Evolutionary conservation across 2,329 filamentous ascomycete genomes (phyloP).

Genomic region (Polychaeton citri): DNA sequence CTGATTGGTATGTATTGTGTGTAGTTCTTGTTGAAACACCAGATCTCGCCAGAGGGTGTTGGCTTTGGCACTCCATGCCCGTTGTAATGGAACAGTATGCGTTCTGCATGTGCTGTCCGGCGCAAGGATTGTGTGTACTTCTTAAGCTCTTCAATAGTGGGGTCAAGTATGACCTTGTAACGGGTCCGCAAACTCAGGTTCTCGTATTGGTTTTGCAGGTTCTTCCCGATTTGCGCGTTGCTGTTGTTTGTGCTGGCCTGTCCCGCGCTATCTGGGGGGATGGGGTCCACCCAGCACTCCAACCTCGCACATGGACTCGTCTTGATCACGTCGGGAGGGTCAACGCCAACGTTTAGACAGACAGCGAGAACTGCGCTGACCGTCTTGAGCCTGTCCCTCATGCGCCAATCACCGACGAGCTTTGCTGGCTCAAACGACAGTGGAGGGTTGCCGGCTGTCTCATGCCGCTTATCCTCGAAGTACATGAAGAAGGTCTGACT

Average conservation of each 20-base stretch:
- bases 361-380: slow-evolving; percentile 89
- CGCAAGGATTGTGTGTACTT: slow-evolving; percentile 87
- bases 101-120: slow-evolving; percentile 86
- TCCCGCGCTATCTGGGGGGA: slow-evolving; percentile 39
- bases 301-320: slow-evolving; percentile 86
- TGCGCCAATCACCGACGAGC: slow-evolving; percentile 80
- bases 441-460: slow-evolving; percentile 80
- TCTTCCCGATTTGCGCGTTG: slow-evolving; percentile 84
- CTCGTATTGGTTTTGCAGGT: slow-evolving; percentile 92
- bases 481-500: slow-evolving; percentile 96
- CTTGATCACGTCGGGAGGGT: slow-evolving; percentile 92
- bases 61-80: slow-evolving; percentile 94
- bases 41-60: slow-evolving; percentile 90
- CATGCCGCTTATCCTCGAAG: slow-evolving; percentile 94
- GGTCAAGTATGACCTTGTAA: slow-evolving; percentile 94
- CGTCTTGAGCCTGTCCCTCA: slow-evolving; percentile 91
- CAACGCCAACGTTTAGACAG: slow-evolving; percentile 93
- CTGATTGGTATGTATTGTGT: slow-evolving; percentile 98
- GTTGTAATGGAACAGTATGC: slow-evolving; percentile 97
- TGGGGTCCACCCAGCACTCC: slow-evolving; percentile 94
- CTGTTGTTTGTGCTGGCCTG: slow-evolving; percentile 18
- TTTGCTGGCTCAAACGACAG: slow-evolving; percentile 25
- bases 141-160: slow-evolving; percentile 92
- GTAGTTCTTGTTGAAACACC: slow-evolving; percentile 98
- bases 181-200: slow-evolving; percentile 88